These are phyloP conservation scores for Oryza officinalis DNA, from an alignment of 176 grass and related monocot genomes.

Conservation along the genomic window DNA sequence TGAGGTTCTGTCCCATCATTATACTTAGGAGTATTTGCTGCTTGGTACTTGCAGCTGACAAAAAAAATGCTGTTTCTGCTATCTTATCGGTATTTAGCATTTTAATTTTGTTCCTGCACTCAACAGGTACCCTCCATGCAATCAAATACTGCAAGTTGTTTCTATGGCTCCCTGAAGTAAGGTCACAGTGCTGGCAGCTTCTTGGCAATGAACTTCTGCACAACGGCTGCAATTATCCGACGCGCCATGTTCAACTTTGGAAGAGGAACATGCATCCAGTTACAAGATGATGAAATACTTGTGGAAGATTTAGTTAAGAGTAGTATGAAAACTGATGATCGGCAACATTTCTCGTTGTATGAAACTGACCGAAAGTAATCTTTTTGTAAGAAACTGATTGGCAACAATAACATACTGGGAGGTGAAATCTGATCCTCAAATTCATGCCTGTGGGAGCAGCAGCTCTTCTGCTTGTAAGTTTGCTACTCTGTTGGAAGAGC, in stretches of 20 bases:
- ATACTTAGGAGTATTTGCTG: background rate
- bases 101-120: background rate
- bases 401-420: background rate
- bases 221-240: background rate
- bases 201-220: background rate
- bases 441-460: background rate
- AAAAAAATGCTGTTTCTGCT: background rate
- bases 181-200: background rate
- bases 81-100: background rate
- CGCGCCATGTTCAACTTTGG: background rate
- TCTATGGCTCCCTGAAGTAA: background rate
- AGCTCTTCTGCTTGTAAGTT: too few relatives aligned
- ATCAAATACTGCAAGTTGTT: background rate
- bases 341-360: background rate
- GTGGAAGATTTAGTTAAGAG: background rate
- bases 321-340: slow-evolving; percentile 1
- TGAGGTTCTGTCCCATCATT: background rate
- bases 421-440: background rate
- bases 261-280: background rate
- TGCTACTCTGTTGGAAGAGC: background rate
- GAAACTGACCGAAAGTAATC: background rate
- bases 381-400: background rate
- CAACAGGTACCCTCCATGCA: background rate
- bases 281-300: background rate
- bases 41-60: background rate